Evolutionary conservation across 164 flowering plant genomes (phyloP).

Genomic region (Aristolochia fimbriata): DNA sequence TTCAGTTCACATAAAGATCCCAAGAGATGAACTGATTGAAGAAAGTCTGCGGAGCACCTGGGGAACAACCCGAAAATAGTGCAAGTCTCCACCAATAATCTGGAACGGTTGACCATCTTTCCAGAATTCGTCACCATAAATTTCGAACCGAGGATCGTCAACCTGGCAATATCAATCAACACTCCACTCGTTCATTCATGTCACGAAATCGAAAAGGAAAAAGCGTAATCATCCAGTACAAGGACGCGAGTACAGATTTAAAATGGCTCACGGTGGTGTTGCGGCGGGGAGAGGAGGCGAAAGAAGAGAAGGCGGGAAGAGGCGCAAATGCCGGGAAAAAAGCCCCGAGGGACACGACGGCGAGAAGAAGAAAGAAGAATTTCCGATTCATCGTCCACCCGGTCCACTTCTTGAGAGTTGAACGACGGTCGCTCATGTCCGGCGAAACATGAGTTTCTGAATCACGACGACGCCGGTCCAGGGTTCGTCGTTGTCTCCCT

Average conservation of each 20-base stretch:
- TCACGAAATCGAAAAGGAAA: too few relatives aligned
- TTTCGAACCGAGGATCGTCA: constrained; percentile 36
- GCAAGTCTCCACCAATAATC: constrained; percentile 90
- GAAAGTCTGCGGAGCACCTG: constrained; percentile 31
- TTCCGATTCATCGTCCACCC: constrained; percentile 20
- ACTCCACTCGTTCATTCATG: background rate
- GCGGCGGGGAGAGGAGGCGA: constrained; percentile 3
- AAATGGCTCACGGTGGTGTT: background rate
- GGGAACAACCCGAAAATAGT: constrained; percentile 74
- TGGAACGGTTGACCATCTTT: constrained; percentile 69
- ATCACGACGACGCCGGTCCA: too few relatives aligned
- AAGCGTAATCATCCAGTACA: too few relatives aligned
- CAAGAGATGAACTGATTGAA: background rate
- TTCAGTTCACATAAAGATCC: background rate
- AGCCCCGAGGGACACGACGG: constrained; percentile 19
- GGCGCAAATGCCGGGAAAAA: constrained; percentile 38
- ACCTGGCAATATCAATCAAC: constrained; percentile 14
- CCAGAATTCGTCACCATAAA: constrained; percentile 68
- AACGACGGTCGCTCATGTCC: background rate
- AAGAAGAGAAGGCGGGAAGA: constrained; percentile 36
- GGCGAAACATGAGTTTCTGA: too few relatives aligned
- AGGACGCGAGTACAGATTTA: too few relatives aligned
- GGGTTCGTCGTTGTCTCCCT: too few relatives aligned
- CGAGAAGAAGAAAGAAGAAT: constrained; percentile 22
- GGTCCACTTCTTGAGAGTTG: constrained; percentile 10